Base-by-base conservation (phyloP, 805 yeast genomes). In the Myxozyma neotropica region DNA sequence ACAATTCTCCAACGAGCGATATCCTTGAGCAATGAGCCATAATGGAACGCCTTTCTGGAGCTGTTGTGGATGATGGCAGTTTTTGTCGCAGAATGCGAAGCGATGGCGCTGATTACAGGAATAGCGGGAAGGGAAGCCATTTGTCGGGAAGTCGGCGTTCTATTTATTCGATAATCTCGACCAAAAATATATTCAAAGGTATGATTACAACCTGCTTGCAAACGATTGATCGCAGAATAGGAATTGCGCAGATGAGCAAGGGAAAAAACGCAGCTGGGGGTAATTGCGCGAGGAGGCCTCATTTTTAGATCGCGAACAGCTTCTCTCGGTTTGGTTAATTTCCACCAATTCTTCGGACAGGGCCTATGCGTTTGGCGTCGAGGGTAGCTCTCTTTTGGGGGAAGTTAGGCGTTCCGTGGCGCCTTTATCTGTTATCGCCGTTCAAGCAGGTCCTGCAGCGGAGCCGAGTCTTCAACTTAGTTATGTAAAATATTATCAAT, bases 11-110 rank as follows among this genome's bases (percentile, higher is more conserved):
- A 71, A 33, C 58, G 49, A 19, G 64, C 67, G 38, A 71, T 64
- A 42, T 67, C 72, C 36, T 55, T 47, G 31, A 69, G 60, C 48
- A 71, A 55, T 31, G 69, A 68, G n/a, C 72, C 71, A 49, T 70
- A 71, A 19, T 67, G 59, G 55, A 71, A 71, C 15, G 49, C 40
- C 46, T 71, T 71, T 27, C 71, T 70, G 15, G 73, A 69, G 27
- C 63, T 54, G 7, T 68, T 69, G 64, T 71, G 74, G 12, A 71
- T 61, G 36, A 71, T 67, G 1, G 73, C 74, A n/a, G 67, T 61
- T 53, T 70, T 71, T 24, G 61, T 57, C 21, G 58, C 47, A 13
- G 67, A 67, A 46, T 70, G 71, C 21, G 66, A 19, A 35, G 66
- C 58, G 21, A 62, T 39, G 13, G 65, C 57, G 12, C 44, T 19